Evolutionary conservation across 2,329 filamentous ascomycete genomes (phyloP), one percentile per base, ranked within the genome.

Genomic region (Colletotrichum scovillei): DNA sequence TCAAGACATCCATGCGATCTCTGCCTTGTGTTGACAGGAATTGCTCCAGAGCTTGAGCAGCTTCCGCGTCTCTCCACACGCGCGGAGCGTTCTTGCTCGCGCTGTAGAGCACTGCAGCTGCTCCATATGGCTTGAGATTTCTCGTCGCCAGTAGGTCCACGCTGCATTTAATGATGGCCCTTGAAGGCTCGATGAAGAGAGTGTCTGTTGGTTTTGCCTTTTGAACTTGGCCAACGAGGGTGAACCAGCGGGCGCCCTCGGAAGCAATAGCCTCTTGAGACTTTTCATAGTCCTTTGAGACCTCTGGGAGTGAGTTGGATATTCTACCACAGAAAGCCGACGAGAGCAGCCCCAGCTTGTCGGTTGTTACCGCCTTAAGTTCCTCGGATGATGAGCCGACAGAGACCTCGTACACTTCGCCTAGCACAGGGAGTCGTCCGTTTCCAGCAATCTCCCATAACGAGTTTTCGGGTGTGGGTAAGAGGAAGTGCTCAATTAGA

Each of bases 261-360:
- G 91, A 86, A 11, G 90, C 89, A 30, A 97, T 87, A 53, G 86
- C 85, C 63, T 90, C 87, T 79, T 98, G 95, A 0, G 94, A 97
- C 55, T 87, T 87, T 30, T 89, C 87, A 76, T 94, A 94, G 22
- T 95, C 93, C 74, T 92, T 92, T 0, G 95, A 95, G 69, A 96
- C 91, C 79, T 96, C 95, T 0, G 95, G 95, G 5, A 94, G 88
- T 0, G 95, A 97, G 6, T 90, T 89, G 67, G 91, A 92, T 69
- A 98, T 91, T 49, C 89, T 88, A 38, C 90, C 86, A 30, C 92
- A 85, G n/a, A 98, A 83, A 0, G 86, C 81, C 1, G 89, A 84
- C 0, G 90, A 89, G n/a, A 95, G 82, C 1, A 84, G 84, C 2
- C 85, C 81, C 94, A 94, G 97, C 75, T 92, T 86, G 3, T 86